Evolutionary conservation across 139 green algal genomes (phyloP), one percentile per base, ranked within the genome.

Genomic region (Axilococcus clingmanii): DNA sequence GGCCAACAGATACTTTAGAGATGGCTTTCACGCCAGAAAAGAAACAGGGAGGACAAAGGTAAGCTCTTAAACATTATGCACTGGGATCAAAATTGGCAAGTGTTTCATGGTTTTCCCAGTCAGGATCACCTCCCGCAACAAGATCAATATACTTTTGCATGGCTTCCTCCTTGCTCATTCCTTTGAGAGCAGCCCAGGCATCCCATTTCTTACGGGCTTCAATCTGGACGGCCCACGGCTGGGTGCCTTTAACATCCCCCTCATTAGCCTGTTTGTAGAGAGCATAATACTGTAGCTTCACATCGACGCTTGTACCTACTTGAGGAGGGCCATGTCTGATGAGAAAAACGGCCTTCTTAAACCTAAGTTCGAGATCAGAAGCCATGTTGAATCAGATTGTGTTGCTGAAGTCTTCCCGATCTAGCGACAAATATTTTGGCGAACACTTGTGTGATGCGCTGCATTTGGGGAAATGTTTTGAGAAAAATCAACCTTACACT

Each of bases 81-180:
- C n/a, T n/a, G n/a, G n/a, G n/a, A n/a, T n/a, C n/a, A n/a, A n/a
- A n/a, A n/a, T n/a, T n/a, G n/a, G n/a, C n/a, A n/a, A 85, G 54
- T 16, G 66, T 52, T 14, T 48, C 31, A 53, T 85, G 71, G 15
- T 68, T 32, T 47, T 85, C 76, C 77, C 77, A 84, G 35, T 66
- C 41, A 11, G 76, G 40, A 31, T 84, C 71, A 19, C 60, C 71
- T 63, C 45, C 46, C 2, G 56, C 63, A 15, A 85, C 16, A 7
- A 85, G 51, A 17, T 79, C 76, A n/a, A 85, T 78, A 48, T 85
- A 87, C 27, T 80, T 64, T 52, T 82, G 61, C 75, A 78, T 87
- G 1, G 78, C 78, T 42, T 87, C 78, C 38, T 85, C 75, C 29
- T 72, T 80, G 42, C 46, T 72, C 64, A 83, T 79, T 32, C 78